Evolutionary conservation across 257 asterid species (phyloP).

Genomic region (Solanum lignicaule): DNA sequence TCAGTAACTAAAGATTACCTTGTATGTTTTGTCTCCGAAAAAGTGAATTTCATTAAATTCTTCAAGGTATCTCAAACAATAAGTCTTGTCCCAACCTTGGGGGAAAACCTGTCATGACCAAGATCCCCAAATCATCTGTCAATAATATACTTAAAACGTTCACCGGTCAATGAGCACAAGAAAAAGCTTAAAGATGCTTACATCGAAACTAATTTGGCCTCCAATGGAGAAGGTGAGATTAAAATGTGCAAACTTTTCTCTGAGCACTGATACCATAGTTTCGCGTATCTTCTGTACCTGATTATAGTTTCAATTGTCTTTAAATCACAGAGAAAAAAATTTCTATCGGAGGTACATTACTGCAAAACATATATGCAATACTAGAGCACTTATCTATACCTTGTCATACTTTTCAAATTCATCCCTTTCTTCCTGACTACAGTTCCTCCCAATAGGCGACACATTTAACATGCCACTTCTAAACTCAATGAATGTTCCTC

Average conservation of each 20-base stretch:
- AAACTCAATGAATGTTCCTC: conserved; percentile 95
- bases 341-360: background rate
- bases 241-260: no score
- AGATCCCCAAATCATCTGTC: background rate
- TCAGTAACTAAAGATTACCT: conserved; percentile 34
- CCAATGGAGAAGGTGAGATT: no score
- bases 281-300: no score
- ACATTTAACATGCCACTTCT: conserved; percentile 97
- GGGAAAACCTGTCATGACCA: conserved; percentile 62
- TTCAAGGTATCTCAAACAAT: conserved; percentile 76
- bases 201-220: no score
- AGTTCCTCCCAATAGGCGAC: conserved; percentile 95
- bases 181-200: no score
- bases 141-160: background rate
- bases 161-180: background rate
- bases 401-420: conserved; percentile 92
- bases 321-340: no score
- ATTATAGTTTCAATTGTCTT: no score
- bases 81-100: conserved; percentile 97
- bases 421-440: conserved; percentile 96
- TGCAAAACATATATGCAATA: background rate
- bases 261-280: no score
- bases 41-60: conserved; percentile 82
- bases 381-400: conserved; percentile 30
- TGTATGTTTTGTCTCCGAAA: conserved; percentile 95